Conservation (phyloP, 352 stramenopile genomes). For the Globisporangium irregulare region DNA sequence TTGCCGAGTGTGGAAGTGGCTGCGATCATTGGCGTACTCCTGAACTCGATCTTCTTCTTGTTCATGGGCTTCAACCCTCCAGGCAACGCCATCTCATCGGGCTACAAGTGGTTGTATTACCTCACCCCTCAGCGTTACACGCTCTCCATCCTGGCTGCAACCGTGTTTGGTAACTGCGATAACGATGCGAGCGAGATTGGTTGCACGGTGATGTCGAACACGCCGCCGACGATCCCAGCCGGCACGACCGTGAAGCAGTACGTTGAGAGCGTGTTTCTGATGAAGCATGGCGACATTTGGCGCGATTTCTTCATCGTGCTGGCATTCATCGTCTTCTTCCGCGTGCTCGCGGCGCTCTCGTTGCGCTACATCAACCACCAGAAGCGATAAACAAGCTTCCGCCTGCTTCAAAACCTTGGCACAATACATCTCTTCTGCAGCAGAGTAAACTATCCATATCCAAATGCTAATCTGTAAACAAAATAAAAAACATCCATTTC, state of each 20-base stretch:
- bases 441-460: too few species aligned
- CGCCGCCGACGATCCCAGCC: neutral
- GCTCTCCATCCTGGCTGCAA: conserved; percentile 14
- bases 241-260: conserved; percentile 17
- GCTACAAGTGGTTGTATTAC: conserved; percentile 15
- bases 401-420: too few species aligned
- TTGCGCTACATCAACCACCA: conserved; percentile 10
- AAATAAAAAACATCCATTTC: too few species aligned
- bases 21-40: too few species aligned
- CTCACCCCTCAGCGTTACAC: conserved; percentile 17
- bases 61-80: too few species aligned
- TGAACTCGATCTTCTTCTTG: too few species aligned
- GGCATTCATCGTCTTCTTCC: conserved; percentile 8
- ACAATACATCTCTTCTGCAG: too few species aligned
- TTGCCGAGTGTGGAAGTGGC: too few species aligned
- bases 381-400: neutral
- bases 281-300: conserved; percentile 21
- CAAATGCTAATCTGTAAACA: too few species aligned
- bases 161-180: neutral
- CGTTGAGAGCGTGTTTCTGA: conserved; percentile 22
- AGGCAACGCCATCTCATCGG: neutral
- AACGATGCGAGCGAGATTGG: neutral
- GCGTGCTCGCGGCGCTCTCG: conserved; percentile 4
- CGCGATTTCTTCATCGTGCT: conserved; percentile 19
- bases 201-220: neutral